Evolutionary conservation across 768 basidiomycete genomes (phyloP).

Genomic region (Leccinum olivaceopallidum): DNA sequence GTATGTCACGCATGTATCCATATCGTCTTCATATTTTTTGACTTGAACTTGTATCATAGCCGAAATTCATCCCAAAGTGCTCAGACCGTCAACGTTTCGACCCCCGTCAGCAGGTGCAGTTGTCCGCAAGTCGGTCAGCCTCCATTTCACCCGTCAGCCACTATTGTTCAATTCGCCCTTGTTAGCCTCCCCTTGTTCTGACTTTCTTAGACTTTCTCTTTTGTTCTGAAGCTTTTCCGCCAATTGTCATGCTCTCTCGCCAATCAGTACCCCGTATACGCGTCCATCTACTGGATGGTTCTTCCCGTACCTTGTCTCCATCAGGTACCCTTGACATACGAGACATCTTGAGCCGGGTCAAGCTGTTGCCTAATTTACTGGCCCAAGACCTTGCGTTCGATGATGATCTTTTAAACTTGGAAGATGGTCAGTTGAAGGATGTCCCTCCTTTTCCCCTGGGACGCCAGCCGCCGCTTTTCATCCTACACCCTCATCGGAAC

Average conservation of each 20-base stretch:
- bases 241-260: conserved; percentile 19
- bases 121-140: conserved; percentile 21
- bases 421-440: conserved; percentile 19
- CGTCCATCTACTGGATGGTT: conserved; percentile 16
- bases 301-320: conserved; percentile 14
- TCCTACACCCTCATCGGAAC: conserved; percentile 23
- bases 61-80: neutral
- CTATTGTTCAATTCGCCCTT: conserved; percentile 1
- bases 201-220: neutral
- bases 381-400: conserved; percentile 21
- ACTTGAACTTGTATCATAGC: conserved; percentile 14
- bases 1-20: conserved; percentile 28
- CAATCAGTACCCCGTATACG: conserved; percentile 26
- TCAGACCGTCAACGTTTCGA: neutral
- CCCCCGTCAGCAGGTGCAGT: neutral
- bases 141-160: conserved; percentile 20
- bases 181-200: conserved; percentile 11
- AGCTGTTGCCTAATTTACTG: conserved; percentile 22
- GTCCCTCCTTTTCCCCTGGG: conserved; percentile 35
- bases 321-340: conserved; percentile 31
- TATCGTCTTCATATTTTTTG: conserved; percentile 9
- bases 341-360: conserved; percentile 19
- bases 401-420: conserved; percentile 10
- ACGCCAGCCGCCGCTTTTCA: conserved; percentile 29
- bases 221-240: conserved; percentile 8